These are phyloP conservation scores for Oryza glumipatula DNA, from an alignment of 176 grass and related monocot genomes.

Conservation along the genomic window DNA sequence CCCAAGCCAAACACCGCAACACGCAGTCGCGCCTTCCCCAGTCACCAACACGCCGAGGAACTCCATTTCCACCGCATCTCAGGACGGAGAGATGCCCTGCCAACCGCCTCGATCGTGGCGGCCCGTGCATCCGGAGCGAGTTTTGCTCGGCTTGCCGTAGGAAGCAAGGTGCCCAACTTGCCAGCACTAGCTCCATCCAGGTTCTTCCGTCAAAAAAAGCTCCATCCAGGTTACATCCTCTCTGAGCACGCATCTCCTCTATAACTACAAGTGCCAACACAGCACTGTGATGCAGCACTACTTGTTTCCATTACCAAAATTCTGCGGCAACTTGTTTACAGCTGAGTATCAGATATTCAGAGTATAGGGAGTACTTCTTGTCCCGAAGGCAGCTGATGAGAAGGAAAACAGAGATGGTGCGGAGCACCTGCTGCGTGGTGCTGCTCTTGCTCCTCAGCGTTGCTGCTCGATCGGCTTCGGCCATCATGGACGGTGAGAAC, in stretches of 20 bases:
- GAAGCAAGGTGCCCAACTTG: conserved; percentile 24
- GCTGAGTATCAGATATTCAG: background rate
- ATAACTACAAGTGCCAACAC: conserved; percentile 14
- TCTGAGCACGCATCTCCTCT: background rate
- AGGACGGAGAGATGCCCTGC: conserved; percentile 20
- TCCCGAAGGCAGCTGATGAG: background rate
- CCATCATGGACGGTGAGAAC: conserved; percentile 46
- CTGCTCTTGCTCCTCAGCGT: conserved; percentile 32
- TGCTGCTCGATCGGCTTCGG: conserved; percentile 20
- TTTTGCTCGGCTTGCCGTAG: background rate
- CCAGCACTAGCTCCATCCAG: background rate
- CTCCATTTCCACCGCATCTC: conserved; percentile 12
- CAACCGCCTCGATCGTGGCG: conserved; percentile 27
- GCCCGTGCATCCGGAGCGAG: conserved; percentile 35
- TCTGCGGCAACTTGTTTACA: background rate
- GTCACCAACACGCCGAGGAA: conserved; percentile 26
- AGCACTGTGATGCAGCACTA: background rate
- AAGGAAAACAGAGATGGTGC: conserved; percentile 11
- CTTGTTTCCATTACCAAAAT: background rate
- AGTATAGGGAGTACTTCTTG: no score
- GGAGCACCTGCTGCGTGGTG: background rate
- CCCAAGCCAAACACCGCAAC: no score
- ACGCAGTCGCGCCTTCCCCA: conserved; percentile 16
- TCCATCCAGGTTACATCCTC: background rate
- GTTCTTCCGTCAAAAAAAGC: background rate